These are phyloP conservation scores for Phanerodontia chrysosporium DNA, from an alignment of 768 basidiomycete genomes.

Conservation along the genomic window DNA sequence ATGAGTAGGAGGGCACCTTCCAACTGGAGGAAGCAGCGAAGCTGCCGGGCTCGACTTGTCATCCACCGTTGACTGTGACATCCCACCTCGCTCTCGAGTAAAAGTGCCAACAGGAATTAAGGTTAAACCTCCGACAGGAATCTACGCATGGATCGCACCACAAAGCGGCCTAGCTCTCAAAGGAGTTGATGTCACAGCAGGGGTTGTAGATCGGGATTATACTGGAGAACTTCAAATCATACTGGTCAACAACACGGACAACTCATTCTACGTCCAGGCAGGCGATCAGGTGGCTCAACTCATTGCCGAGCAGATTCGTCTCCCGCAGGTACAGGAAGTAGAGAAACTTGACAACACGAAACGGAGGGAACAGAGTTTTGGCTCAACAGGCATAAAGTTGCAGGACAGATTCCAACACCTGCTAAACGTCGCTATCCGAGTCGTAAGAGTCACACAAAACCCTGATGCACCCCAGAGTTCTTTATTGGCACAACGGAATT, in stretches of 20 bases:
- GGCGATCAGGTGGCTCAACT: conserved; percentile 5
- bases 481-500: neutral
- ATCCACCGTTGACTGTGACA: neutral
- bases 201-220: conserved; percentile 6
- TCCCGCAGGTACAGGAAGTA: neutral
- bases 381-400: neutral
- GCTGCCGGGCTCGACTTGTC: neutral
- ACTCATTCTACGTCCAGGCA: neutral
- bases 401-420: neutral
- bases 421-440: neutral
- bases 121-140: neutral
- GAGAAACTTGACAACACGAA: neutral
- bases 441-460: neutral
- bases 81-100: neutral
- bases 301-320: neutral
- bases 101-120: neutral
- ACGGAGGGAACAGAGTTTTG: neutral
- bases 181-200: conserved; percentile 2
- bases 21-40: neutral
- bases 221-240: conserved; percentile 5
- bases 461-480: neutral
- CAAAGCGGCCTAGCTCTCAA: neutral
- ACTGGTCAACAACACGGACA: conserved; percentile 6
- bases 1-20: neutral
- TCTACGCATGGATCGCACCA: neutral